Evolutionary conservation across 177 flowering plant genomes (phyloP), one percentile per base, ranked within the genome.

Genomic region (Vitis hybrid): DNA sequence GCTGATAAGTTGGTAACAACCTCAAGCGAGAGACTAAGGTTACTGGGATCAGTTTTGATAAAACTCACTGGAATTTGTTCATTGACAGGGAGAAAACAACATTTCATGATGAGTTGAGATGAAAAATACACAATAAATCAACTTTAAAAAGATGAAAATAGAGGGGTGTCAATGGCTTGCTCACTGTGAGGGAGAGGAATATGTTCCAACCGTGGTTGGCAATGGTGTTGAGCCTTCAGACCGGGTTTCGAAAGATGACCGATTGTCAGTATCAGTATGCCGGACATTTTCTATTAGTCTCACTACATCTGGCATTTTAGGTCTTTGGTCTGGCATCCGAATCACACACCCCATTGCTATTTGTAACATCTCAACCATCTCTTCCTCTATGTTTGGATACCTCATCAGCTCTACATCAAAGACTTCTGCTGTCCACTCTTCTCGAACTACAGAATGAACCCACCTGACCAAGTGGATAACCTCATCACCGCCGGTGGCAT

Each of bases 361-460:
- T 84, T 93, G 99, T 59, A 95, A 72, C 94, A 93, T 82, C 82
- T 93, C 97, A 63, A 95, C 98, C 86, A 95, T 72, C 76, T 95
- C 97, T 73, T 93, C 99, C 79, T 95, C 99, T 51, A 93, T 92
- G 65, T 86, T 86, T 1, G 92, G 90, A 72, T 83, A 89, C 80
- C 86, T 89, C 88, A 93, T 69, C 64, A 95, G 83, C 82, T 91
- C 97, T 12, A 91, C 15, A 66, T 95, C 99, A 50, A 95, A 95
- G 26, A 95, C 99, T 74, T 95, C 99, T 0, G 92, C 99, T 0
- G 99, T 95, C 99, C 99, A 95, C 72, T 95, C 99, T 70, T 95
- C 99, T 39, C 97, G 75, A 3, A 95, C 99, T 0, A 95, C 99
- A 18, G 99, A 95, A 59, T 93, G 94, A 39, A 93, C 99, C 99